Evolutionary conservation across 306 rosid genomes (phyloP).

Genomic region (Comarum palustre): DNA sequence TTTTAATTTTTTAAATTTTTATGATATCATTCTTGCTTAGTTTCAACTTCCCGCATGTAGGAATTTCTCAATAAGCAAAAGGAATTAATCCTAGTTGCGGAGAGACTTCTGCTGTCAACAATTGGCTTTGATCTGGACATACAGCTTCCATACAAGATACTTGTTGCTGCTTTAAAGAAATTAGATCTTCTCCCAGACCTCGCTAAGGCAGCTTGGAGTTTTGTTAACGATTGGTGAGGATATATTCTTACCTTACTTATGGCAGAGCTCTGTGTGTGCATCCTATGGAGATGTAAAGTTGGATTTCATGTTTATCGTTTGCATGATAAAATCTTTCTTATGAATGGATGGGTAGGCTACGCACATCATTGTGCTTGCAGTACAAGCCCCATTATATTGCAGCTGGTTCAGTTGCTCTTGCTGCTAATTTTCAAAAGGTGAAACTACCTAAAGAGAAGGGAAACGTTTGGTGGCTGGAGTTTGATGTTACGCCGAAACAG

Average conservation of each 20-base stretch:
- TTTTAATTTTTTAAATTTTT: neutral
- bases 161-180: slow-evolving; percentile 39
- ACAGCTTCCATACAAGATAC: slow-evolving; percentile 49
- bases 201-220: slow-evolving; percentile 52
- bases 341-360: slow-evolving; percentile 36
- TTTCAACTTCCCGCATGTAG: slow-evolving; percentile 24
- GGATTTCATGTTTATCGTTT: neutral
- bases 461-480: slow-evolving; percentile 52
- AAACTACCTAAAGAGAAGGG: slow-evolving; percentile 40
- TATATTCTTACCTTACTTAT: neutral
- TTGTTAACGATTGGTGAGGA: slow-evolving; percentile 48
- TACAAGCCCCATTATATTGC: slow-evolving; percentile 51
- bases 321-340: slow-evolving; percentile 3
- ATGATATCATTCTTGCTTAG: slow-evolving; percentile 1
- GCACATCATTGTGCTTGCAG: slow-evolving; percentile 52
- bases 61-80: slow-evolving; percentile 39
- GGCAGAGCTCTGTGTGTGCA: neutral
- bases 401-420: slow-evolving; percentile 51
- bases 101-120: slow-evolving; percentile 41
- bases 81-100: slow-evolving; percentile 40
- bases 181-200: slow-evolving; percentile 34
- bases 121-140: slow-evolving; percentile 45
- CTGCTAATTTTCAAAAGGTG: slow-evolving; percentile 47
- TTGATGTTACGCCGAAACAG: slow-evolving; percentile 43
- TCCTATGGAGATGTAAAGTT: slow-evolving; percentile 3